These are phyloP conservation scores for Polyporus tsugae DNA, from an alignment of 1,284 basidiomycete genomes.

Conservation along the genomic window DNA sequence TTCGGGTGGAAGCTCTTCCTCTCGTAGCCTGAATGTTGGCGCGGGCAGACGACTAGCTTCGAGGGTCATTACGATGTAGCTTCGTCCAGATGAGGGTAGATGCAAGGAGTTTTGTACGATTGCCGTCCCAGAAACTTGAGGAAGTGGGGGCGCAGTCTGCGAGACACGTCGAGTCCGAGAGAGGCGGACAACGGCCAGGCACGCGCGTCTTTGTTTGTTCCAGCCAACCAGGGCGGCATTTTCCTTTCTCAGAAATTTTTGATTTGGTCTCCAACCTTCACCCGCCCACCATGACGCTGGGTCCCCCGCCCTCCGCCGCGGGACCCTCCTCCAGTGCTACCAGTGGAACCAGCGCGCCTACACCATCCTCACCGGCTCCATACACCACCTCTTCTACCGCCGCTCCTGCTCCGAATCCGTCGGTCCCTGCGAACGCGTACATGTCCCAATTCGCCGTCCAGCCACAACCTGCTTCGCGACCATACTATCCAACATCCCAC, in stretches of 20 bases:
- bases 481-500: constrained; percentile 17
- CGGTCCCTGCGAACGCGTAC: constrained; percentile 21
- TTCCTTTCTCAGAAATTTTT: constrained; percentile 31
- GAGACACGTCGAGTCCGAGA: constrained; percentile 9
- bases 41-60: constrained; percentile 22
- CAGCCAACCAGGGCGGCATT: constrained; percentile 27
- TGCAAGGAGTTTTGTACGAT: not conserved
- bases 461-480: constrained; percentile 19
- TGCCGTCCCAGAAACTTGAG: not conserved
- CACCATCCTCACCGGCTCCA: not conserved
- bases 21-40: constrained; percentile 33
- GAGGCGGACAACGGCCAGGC: not conserved
- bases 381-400: not conserved
- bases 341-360: not conserved
- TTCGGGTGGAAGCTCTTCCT: constrained; percentile 68
- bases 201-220: constrained; percentile 6
- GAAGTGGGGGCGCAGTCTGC: not conserved
- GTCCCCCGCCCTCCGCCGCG: constrained; percentile 42
- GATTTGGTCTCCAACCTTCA: constrained; percentile 12
- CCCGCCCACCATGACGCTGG: constrained; percentile 33
- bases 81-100: not conserved
- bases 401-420: constrained; percentile 16
- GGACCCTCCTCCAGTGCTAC: constrained; percentile 34
- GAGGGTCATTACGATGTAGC: constrained; percentile 17
- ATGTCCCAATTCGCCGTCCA: constrained; percentile 30